Conservation (phyloP, 164 flowering plant genomes). For the Nelumbo lutea region DNA sequence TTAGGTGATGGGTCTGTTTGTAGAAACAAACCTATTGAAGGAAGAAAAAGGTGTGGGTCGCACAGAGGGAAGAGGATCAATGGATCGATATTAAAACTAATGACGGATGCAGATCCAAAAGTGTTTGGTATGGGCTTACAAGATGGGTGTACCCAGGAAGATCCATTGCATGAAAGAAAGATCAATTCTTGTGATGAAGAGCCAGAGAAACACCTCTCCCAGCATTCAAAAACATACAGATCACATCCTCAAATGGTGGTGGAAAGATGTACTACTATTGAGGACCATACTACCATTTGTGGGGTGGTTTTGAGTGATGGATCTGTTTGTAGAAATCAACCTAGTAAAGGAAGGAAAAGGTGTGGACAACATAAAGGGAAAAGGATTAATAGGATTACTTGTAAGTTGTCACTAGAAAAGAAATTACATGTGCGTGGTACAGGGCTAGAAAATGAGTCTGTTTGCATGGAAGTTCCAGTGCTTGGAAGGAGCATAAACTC, state of each 20-base stretch:
- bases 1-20: conserved; percentile 35
- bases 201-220: neutral
- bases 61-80: conserved; percentile 42
- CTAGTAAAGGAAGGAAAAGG: conserved; percentile 36
- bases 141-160: conserved; percentile 23
- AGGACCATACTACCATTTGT: conserved; percentile 21
- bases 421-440: conserved; percentile 6
- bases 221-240: neutral
- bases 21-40: conserved; percentile 33
- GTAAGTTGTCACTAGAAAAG: neutral
- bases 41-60: conserved; percentile 42
- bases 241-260: neutral
- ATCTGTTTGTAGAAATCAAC: conserved; percentile 27
- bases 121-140: conserved; percentile 17
- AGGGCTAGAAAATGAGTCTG: conserved; percentile 11
- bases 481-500: conserved; percentile 8
- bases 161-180: conserved; percentile 24
- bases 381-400: conserved; percentile 7
- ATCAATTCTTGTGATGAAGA: conserved; percentile 13
- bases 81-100: neutral
- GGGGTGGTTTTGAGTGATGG: conserved; percentile 24
- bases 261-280: neutral
- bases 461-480: conserved; percentile 12
- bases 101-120: neutral
- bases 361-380: conserved; percentile 47